A percentile compares a stretch with the other conserved stretches of the same genome.
These are phyloP conservation scores for Cytospora piceicola DNA, from an alignment of 2,329 filamentous ascomycete genomes.

Conservation along the genomic window DNA sequence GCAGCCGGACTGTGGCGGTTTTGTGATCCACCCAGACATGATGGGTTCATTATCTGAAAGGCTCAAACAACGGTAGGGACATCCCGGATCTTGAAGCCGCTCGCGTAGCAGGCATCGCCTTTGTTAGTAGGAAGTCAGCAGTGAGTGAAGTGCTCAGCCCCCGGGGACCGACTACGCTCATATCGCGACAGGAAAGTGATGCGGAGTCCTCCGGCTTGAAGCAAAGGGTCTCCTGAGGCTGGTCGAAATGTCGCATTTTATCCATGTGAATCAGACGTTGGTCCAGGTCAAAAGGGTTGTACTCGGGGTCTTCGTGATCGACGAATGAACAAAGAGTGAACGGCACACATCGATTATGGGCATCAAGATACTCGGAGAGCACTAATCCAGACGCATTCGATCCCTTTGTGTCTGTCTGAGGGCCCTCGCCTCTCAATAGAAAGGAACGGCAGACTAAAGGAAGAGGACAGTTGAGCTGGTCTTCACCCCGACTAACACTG, in stretches of 20 bases:
- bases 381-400: constrained; percentile 24
- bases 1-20: constrained; percentile 79
- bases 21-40: constrained; percentile 63
- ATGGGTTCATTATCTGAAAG: constrained; percentile 54
- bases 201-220: neutral
- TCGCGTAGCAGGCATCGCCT: neutral
- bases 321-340: neutral
- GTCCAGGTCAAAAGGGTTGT: neutral
- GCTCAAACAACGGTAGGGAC: no score
- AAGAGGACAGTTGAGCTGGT: neutral
- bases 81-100: neutral
- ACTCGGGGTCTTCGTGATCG: neutral
- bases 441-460: constrained; percentile 27
- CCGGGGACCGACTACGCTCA: neutral
- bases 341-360: neutral
- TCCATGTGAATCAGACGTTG: neutral
- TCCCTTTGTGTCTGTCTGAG: constrained; percentile 19
- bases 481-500: neutral
- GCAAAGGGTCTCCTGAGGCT: neutral
- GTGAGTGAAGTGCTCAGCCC: neutral
- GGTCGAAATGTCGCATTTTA: neutral
- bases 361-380: constrained; percentile 6
- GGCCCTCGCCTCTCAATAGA: constrained; percentile 6
- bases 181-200: neutral
- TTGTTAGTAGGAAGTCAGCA: neutral